Base-by-base conservation (phyloP, 306 rosid genomes). In the Gillenia trifoliata region DNA sequence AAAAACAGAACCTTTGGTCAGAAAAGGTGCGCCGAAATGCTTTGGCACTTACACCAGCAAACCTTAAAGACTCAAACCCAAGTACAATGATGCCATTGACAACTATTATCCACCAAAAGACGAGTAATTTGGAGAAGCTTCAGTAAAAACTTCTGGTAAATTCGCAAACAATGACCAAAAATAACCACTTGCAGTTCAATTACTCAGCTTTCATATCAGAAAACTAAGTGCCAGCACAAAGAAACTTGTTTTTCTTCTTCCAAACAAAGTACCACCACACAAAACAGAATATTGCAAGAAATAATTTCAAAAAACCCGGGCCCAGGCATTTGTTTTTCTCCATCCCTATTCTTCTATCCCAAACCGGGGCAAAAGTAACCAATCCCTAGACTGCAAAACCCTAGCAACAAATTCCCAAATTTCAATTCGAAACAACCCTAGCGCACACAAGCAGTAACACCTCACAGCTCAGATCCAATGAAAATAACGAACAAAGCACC, bases 311-410 rank as follows among this genome's bases (percentile, higher is more conserved):
- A n/a, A 61, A 26, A 8, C 4, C 31, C 25, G 12, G 60, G 6
- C 54, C 77, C n/a, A 50, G 4, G 13, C 8, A 38, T 57, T 38
- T 8, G 1, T 55, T 59, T 52, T 33, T 71, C 38, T 34, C 72
- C 40, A 3, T 19, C 3, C 7, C 17, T 8, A 22, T 62, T 62
- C 38, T 16, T 17, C 66, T 62, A 30, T 15, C 40, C 66, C 66
- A 31, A 30, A 33, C 4, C 12, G 30, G 41, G 7, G 31, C 0
- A 71, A 57, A 17, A 43, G 54, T 38, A 23, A 56, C 38, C 30
- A 47, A 41, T 41, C 30, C 77, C 43, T 13, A 60, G 49, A 64
- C 13, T 17, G 62, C 73, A 82, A 81, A 62, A 84, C 76, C 89
- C 72, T 68, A 69, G 54, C 52, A 68, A 23, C 52, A 63, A 61